These are phyloP conservation scores for Erodium chrysanthum DNA, from an alignment of 441 rosid genomes.

Conservation along the genomic window DNA sequence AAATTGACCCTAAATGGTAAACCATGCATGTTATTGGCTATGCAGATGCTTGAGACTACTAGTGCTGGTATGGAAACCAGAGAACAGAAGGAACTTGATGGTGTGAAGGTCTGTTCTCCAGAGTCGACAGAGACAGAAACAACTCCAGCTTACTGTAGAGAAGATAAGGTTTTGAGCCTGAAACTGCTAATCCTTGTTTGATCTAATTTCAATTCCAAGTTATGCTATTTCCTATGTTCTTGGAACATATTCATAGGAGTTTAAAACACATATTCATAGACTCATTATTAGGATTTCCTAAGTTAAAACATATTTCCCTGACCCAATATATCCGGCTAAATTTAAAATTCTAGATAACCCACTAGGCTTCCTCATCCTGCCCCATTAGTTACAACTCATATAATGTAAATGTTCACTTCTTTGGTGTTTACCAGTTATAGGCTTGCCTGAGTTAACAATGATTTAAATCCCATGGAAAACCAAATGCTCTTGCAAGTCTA, in stretches of 20 bases:
- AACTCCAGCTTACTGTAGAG: conserved; percentile 8
- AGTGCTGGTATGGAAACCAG: conserved; percentile 2
- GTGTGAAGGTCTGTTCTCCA: conserved; percentile 1
- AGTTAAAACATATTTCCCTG: not conserved
- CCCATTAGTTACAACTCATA: no score
- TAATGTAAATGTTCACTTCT: not conserved
- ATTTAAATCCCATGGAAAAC: conserved; percentile 1
- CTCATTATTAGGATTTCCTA: no score
- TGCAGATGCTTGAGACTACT: conserved; percentile 16
- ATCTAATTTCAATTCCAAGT: not conserved
- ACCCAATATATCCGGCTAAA: no score
- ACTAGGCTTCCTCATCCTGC: no score
- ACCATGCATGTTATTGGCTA: not conserved
- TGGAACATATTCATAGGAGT: not conserved
- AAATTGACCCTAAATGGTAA: not conserved
- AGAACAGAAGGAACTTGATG: conserved; percentile 5
- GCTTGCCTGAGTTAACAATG: not conserved
- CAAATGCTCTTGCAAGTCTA: not conserved
- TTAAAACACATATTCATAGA: not conserved
- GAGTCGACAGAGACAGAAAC: conserved; percentile 9
- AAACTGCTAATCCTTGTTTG: not conserved
- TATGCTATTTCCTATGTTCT: not conserved
- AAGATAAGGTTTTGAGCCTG: conserved; percentile 14
- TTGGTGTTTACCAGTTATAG: not conserved
- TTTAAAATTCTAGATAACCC: no score